Base-by-base conservation (phyloP, 1,139 yeast species). In the Arxiozyma slooffiae region DNA sequence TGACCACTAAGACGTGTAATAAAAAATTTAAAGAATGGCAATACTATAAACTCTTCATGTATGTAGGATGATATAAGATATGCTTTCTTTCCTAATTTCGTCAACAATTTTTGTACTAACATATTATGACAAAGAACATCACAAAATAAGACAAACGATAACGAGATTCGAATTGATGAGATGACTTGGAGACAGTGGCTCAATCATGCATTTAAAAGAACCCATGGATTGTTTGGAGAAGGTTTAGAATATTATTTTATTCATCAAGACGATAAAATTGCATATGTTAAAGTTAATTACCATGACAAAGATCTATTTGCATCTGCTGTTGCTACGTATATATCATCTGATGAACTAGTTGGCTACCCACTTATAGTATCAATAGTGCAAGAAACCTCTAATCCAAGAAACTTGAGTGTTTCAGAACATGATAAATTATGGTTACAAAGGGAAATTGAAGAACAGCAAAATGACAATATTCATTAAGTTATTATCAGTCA, bases 201-300 rank as follows among this genome's bases (percentile, higher is more conserved):
- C 6, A 59, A 57, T 23, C 57, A 57, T 39, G 69, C 74, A 0
- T 52, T 71, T 22, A 62, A 55, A 38, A 60, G 64, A 21, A 60
- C 68, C 4, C 71, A 70, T 52, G 76, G 76, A 0, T 42, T 69
- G 3, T 69, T 71, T 56, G 75, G 76, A 0, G 67, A 64, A 38
- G 67, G 70, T 1, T 60, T 69, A 1, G 71, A 69, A 26, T 59
- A 62, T 7, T 61, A 62, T 3, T 51, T 71, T 21, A 38, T 70
- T 11, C 49, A 55, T 20, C 54, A 49, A 1, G 57, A 60, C 4
- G 63, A 60, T n/a, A 53, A 54, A 20, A 50, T 48, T 11, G 66
- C 69, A 0, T 54, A 60, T 34, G 50, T 66, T 1, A 59, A 57
- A 47, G 64, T 69, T 0, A 61, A 59, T 21, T 55, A 53, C 39